phyloP scores from a whole-genome alignment of 805 yeast species.

The Candida schatavii region DNA sequence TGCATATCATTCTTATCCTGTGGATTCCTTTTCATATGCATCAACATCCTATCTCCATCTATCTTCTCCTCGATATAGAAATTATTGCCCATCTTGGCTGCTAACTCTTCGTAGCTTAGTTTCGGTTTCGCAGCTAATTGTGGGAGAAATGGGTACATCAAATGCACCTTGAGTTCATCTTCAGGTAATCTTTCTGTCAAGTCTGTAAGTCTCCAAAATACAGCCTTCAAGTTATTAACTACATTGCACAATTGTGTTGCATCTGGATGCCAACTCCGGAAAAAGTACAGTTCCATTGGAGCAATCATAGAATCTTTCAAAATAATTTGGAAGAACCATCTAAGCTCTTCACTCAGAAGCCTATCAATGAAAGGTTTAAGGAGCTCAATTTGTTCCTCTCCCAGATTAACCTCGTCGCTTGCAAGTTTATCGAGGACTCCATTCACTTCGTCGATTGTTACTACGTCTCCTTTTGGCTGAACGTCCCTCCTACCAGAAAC shows the following conservation, averaged over 20 bases:
- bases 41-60: conserved; percentile 87
- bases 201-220: conserved; percentile 57
- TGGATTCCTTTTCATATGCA: conserved; percentile 60
- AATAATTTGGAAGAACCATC: conserved; percentile 67
- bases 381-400: conserved; percentile 39
- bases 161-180: conserved; percentile 39
- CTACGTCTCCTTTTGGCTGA: conserved; percentile 18
- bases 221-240: conserved; percentile 59
- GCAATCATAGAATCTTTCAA: conserved; percentile 60
- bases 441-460: conserved; percentile 31
- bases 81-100: conserved; percentile 38
- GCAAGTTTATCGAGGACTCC: conserved; percentile 26
- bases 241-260: conserved; percentile 63
- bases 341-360: conserved; percentile 60
- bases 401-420: conserved; percentile 14
- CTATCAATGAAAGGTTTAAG: conserved; percentile 49
- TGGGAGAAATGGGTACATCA: conserved; percentile 65
- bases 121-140: conserved; percentile 64
- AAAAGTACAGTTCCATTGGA: conserved; percentile 56
- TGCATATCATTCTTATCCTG: conserved; percentile 19
- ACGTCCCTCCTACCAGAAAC: conserved; percentile 52
- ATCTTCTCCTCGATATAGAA: conserved; percentile 85
- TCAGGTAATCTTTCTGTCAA: conserved; percentile 42
- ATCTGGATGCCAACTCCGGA: conserved; percentile 74
- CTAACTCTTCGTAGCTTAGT: conserved; percentile 48